These are phyloP conservation scores for Medicago truncatula DNA, from an alignment of 306 rosid genomes.

Conservation along the genomic window DNA sequence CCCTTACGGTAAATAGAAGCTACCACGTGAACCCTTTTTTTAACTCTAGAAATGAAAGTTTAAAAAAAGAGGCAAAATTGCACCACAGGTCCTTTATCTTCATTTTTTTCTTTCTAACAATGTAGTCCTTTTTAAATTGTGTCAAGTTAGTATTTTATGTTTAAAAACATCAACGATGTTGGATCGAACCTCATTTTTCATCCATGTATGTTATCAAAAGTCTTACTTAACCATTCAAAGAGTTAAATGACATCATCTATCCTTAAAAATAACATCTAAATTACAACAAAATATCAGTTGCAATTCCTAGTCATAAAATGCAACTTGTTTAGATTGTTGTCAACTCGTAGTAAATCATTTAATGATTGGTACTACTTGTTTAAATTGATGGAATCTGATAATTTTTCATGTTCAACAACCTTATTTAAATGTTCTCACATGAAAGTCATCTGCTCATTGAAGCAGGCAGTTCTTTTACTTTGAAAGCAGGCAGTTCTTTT, in stretches of 20 bases:
- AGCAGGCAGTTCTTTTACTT: slow-evolving; percentile 12
- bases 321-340: background rate
- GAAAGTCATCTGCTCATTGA: background rate
- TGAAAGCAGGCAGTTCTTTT: slow-evolving; percentile 8
- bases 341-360: background rate
- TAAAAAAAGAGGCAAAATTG: too few relatives aligned
- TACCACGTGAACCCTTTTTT: background rate
- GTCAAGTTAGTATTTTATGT: background rate
- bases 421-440: slow-evolving; percentile 24
- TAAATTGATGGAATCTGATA: slow-evolving; percentile 23
- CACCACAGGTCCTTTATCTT: too few relatives aligned
- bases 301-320: background rate
- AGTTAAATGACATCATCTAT: too few relatives aligned
- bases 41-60: background rate
- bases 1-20: slow-evolving; percentile 14
- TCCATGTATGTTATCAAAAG: background rate
- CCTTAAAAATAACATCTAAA: too few relatives aligned
- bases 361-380: too few relatives aligned
- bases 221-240: background rate
- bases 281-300: too few relatives aligned
- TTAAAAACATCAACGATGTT: background rate
- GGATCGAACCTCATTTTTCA: background rate
- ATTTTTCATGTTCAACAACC: slow-evolving; percentile 3
- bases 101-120: too few relatives aligned
- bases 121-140: too few relatives aligned